Evolutionary conservation across 345 rosid species (phyloP).

Genomic region (Durio zibethinus): DNA sequence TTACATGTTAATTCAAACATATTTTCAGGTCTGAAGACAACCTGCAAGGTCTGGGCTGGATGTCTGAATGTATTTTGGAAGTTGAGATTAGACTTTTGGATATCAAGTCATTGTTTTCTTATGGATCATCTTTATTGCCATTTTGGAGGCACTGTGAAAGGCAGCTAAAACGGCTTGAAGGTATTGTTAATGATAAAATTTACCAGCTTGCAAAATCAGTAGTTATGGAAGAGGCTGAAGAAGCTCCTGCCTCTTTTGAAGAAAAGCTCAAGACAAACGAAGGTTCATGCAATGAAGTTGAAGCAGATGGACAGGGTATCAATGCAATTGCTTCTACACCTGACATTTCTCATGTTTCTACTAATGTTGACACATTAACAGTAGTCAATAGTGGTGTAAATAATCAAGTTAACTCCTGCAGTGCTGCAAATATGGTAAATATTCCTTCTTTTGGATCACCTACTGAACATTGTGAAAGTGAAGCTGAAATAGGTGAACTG

Average conservation of each 20-base stretch:
- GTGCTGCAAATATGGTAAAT: slow-evolving; percentile 12
- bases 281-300: slow-evolving; percentile 22
- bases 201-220: slow-evolving; percentile 59
- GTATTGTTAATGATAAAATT: slow-evolving; percentile 52
- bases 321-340: slow-evolving; percentile 24
- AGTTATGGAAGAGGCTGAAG: slow-evolving; percentile 27
- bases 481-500: slow-evolving; percentile 27
- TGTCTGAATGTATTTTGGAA: slow-evolving; percentile 59
- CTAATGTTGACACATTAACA: slow-evolving; percentile 3
- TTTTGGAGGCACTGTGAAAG: slow-evolving; percentile 84
- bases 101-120: slow-evolving; percentile 53
- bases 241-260: slow-evolving; percentile 22
- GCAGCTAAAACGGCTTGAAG: slow-evolving; percentile 69
- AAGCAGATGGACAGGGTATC: slow-evolving; percentile 28
- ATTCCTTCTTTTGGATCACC: slow-evolving; percentile 34
- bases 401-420: slow-evolving; percentile 21
- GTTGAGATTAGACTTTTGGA: slow-evolving; percentile 82
- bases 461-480: slow-evolving; percentile 29
- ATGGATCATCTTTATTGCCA: slow-evolving; percentile 54
- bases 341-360: slow-evolving; percentile 30
- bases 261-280: slow-evolving; percentile 28
- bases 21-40: slow-evolving; percentile 53
- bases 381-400: not conserved
- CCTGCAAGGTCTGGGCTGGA: slow-evolving; percentile 45
- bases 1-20: slow-evolving; percentile 17